phyloP scores from a whole-genome alignment of 768 basidiomycete species.

The Boletellus ananas region DNA sequence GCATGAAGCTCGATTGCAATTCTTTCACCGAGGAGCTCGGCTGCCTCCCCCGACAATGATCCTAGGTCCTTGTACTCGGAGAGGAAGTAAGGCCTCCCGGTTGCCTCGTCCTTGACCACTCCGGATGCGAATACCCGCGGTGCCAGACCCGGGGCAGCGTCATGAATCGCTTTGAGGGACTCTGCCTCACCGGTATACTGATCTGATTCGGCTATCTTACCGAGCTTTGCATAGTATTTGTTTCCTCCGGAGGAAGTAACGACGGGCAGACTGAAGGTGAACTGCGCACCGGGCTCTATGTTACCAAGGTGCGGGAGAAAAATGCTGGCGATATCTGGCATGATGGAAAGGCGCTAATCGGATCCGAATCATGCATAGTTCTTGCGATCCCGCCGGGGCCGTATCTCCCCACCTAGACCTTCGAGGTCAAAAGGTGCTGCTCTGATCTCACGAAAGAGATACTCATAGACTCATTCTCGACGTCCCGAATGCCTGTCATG shows the following conservation, averaged over 20 bases:
- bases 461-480: too few relatives aligned
- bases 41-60: slow-evolving; percentile 43
- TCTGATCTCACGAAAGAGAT: too few relatives aligned
- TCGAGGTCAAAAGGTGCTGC: too few relatives aligned
- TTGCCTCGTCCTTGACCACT: slow-evolving; percentile 22
- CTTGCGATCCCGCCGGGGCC: too few relatives aligned
- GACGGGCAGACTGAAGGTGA: slow-evolving; percentile 43
- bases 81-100: slow-evolving; percentile 59
- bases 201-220: slow-evolving; percentile 48
- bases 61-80: slow-evolving; percentile 68
- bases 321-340: slow-evolving; percentile 15
- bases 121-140: slow-evolving; percentile 56
- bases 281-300: slow-evolving; percentile 50
- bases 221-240: slow-evolving; percentile 61
- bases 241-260: slow-evolving; percentile 55
- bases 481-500: background rate
- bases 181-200: slow-evolving; percentile 69
- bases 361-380: background rate
- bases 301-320: slow-evolving; percentile 44
- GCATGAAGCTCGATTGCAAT: slow-evolving; percentile 66
- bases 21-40: slow-evolving; percentile 51
- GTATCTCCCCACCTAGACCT: too few relatives aligned
- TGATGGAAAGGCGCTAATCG: slow-evolving; percentile 6
- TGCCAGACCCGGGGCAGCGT: slow-evolving; percentile 64
- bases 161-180: slow-evolving; percentile 58